Evolutionary conservation across 176 grass and related monocot species (phyloP), one percentile per base, ranked within the genome.

Genomic region (Bonia amplexicaulis): DNA sequence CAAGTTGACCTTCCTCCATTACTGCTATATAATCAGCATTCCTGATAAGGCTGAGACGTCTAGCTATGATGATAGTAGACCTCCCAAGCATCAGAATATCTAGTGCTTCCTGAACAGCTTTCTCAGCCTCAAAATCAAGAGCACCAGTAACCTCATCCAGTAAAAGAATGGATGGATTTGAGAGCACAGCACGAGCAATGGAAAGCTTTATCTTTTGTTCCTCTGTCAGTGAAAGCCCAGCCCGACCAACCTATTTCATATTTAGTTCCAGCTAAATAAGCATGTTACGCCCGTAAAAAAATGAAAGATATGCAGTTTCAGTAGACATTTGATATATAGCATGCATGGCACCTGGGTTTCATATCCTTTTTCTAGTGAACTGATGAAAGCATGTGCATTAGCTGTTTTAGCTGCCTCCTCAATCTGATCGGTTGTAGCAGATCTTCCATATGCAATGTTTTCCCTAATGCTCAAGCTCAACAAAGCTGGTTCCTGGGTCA

Each of bases 21-120:
- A 96, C 96, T 60, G 93, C 96, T 85, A 98, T 98, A 81, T 93
- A 99, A 88, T 99, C 96, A 90, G 96, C 96, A 92, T 99, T 92
- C 74, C 93, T 95, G 76, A 99, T 99, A 84, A 99, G 91, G 74
- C 91, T 89, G 74, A 99, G 89, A 59, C 93, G 91, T 80, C 96
- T 92, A 27, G 96, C 96, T 87, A 99, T 99, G 48, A 99, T 99
- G 77, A 99, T 94, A 16, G 96, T 99, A 69, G 96, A 99, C 80
- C 93, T 90, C 54, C 96, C 93, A 26, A 99, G 80, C 90, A 93
- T 99, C 47, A 99, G 87, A 75, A 99, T 83, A 88, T 99, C 93
- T 58, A 99, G 69, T 53, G 96, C 93, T 70, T 96, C 93, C 82
- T 99, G 96, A 69, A 96, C 96, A 83, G 91, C 91, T 86, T 87